Percentiles rank a stretch among this genome's conserved stretches.
These are phyloP conservation scores for Penicillium olsonii DNA, from an alignment of 2,329 filamentous ascomycete genomes.

Conservation along the genomic window DNA sequence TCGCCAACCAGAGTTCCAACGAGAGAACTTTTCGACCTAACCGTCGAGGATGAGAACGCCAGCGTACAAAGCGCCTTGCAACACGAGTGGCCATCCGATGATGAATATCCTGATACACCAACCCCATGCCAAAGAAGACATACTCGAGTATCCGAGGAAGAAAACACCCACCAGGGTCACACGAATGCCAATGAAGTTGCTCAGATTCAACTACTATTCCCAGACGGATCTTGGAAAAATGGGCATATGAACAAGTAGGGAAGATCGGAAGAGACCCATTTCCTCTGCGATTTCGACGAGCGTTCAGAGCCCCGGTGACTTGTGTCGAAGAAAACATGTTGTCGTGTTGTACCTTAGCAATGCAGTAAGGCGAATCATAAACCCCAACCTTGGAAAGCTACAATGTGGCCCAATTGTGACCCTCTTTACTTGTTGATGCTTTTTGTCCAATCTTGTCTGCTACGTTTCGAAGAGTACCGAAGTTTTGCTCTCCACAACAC, in stretches of 20 bases:
- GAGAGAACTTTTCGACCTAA: neutral
- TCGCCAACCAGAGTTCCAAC: too few relatives aligned
- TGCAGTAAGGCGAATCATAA: too few relatives aligned
- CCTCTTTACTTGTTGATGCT: too few relatives aligned
- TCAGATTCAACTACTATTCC: neutral
- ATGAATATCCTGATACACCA: neutral
- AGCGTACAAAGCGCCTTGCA: neutral
- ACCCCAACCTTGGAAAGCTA: too few relatives aligned
- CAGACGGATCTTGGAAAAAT: neutral
- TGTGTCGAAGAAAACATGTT: too few relatives aligned
- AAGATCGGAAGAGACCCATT: neutral
- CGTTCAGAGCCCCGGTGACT: neutral
- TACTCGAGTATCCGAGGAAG: neutral
- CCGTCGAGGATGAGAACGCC: neutral
- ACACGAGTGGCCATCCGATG: neutral
- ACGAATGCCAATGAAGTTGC: neutral
- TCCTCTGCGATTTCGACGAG: neutral
- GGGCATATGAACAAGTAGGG: neutral
- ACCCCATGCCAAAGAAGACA: neutral
- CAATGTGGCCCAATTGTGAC: too few relatives aligned
- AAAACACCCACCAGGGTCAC: neutral
- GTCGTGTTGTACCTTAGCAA: too few relatives aligned
- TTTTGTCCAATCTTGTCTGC: too few relatives aligned
- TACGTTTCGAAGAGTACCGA: too few relatives aligned
- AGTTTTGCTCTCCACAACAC: too few relatives aligned